Evolutionary conservation across 257 asterid species (phyloP), one percentile per base, ranked within the genome.

Genomic region (Solanum pimpinellifolium): DNA sequence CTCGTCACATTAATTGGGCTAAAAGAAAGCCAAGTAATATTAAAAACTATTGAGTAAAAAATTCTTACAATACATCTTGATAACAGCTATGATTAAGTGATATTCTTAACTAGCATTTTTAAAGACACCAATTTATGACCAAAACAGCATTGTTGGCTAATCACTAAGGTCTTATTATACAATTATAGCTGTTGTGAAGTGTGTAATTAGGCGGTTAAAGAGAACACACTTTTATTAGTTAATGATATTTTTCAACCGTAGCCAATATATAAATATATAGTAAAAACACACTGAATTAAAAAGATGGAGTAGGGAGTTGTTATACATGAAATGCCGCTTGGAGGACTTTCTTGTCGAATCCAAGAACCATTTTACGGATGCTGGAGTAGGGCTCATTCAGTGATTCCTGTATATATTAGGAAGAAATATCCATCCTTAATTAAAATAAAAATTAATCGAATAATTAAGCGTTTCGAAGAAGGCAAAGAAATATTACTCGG

Each of bases 331-430:
- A 95, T 81, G 98, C 90, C 49, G 93, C 95, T 87, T 91, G 93
- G 42, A 97, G 93, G 68, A 93, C 94, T 72, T 86, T 90, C 87
- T 83, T 92, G 90, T 93, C 98, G 12, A 97, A 95, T 87, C 98
- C 98, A 37, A 95, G 93, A 87, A 97, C 90, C 91, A 94, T 62
- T 44, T 94, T 94, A 2, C 96, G 91, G 75, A 97, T 86, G 76
- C 94, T 89, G 0, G 99, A 91, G 87, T 97, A 95, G 11, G 97
- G 96, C 37, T 87, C 92, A 27, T 73, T 87, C 83, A 76, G 35
- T 41, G 92, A 93, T 47, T 84, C 97, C 98, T 94, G 65, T 39
- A 31, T n/a, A 37, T 6, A 18, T 1, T 15, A 31, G 16, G 7
- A 78, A 31, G 27, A 46, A 78, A 74, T 37, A 78, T 46, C 46